Conservation (phyloP, 306 rosid species). For the Cicer cuneatum region DNA sequence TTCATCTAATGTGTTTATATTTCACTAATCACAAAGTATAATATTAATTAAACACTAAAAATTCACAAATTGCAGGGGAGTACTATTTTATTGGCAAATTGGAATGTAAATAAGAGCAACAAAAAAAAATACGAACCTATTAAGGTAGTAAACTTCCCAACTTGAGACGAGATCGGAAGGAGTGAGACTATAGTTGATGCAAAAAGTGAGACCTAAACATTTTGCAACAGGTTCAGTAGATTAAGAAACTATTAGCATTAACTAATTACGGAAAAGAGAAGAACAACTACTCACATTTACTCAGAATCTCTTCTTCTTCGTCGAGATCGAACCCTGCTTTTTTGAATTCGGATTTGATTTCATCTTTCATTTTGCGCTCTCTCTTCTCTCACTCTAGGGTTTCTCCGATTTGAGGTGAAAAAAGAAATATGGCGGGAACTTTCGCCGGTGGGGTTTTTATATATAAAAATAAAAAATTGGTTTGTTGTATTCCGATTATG, state of each 20-base stretch:
- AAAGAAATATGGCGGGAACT: constrained; percentile 69
- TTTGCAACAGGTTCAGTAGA: constrained; percentile 30
- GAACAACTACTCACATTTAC: constrained; percentile 62
- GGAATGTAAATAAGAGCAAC: too few species aligned
- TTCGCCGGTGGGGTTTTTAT: constrained; percentile 29
- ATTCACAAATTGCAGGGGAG: constrained; percentile 8
- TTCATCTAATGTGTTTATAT: constrained; percentile 6
- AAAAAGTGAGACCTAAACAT: constrained; percentile 67
- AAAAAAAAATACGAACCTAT: constrained; percentile 58
- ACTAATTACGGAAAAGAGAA: constrained; percentile 13
- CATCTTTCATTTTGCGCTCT: constrained; percentile 71
- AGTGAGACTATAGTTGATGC: constrained; percentile 73
- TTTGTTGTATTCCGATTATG: constrained; percentile 1
- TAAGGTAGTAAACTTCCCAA: constrained; percentile 93
- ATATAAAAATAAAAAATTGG: neutral
- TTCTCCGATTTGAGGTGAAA: constrained; percentile 45
- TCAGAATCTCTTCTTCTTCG: constrained; percentile 73
- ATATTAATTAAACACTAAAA: constrained; percentile 3
- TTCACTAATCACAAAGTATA: neutral
- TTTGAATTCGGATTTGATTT: constrained; percentile 72
- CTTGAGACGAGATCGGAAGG: constrained; percentile 83
- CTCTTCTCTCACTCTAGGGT: constrained; percentile 58
- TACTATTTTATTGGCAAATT: neutral
- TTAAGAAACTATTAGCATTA: neutral
- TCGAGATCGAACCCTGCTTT: constrained; percentile 61